Percentiles rank a stretch among this genome's conserved stretches.
These are phyloP conservation scores for Calamus simplicifolius DNA, from an alignment of 176 grass and related monocot genomes.

Conservation along the genomic window DNA sequence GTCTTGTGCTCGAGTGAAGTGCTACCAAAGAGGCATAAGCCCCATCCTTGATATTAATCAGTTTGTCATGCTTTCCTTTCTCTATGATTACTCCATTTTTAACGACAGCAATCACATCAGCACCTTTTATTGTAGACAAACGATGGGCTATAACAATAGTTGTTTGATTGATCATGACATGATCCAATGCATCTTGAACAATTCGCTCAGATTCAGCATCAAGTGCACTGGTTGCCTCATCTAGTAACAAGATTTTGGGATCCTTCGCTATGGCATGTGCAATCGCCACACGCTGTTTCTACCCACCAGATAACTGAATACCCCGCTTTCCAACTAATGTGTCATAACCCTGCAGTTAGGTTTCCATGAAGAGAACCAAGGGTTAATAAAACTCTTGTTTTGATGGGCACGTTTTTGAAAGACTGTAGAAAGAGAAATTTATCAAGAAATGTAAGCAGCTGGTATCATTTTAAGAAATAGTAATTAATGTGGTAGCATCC, in stretches of 20 bases:
- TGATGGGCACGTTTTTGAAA: too few species aligned
- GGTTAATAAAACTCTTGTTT: too few species aligned
- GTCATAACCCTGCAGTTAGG: slow-evolving; percentile 62
- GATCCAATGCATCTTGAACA: slow-evolving; percentile 86
- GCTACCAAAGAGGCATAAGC: slow-evolving; percentile 94
- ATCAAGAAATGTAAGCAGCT: too few species aligned
- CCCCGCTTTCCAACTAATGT: slow-evolving; percentile 90
- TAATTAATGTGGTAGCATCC: slow-evolving; percentile 6
- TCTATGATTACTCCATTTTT: slow-evolving; percentile 81
- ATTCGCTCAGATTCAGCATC: slow-evolving; percentile 90
- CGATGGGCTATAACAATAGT: slow-evolving; percentile 81
- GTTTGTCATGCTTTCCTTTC: slow-evolving; percentile 78
- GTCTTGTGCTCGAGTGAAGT: slow-evolving; percentile 38
- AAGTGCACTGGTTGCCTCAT: slow-evolving; percentile 97
- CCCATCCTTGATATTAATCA: slow-evolving; percentile 90
- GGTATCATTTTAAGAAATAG: too few species aligned
- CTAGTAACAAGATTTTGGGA: slow-evolving; percentile 71
- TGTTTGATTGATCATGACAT: slow-evolving; percentile 75
- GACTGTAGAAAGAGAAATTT: too few species aligned
- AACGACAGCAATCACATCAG: slow-evolving; percentile 66
- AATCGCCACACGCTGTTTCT: slow-evolving; percentile 89
- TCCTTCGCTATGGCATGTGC: slow-evolving; percentile 79
- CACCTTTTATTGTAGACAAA: slow-evolving; percentile 66
- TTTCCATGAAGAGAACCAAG: too few species aligned
- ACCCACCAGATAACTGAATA: slow-evolving; percentile 74